A percentile compares a stretch with the other conserved stretches of the same genome.
Evolutionary conservation across 345 rosid species (phyloP).

Genomic region (thale cress (Arabidopsis thaliana)): TAIR10.1 NC_003071.7:11368501-11369000

Average conservation of each 20-base stretch:
- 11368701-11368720: conserved; percentile 84
- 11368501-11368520: background rate
- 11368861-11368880: conserved; percentile 80
- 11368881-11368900: conserved; percentile 85
- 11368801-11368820: conserved; percentile 87
- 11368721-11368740: conserved; percentile 78
- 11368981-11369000: conserved; percentile 84
- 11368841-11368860: conserved; percentile 66
- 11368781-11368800: conserved; percentile 91
- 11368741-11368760: conserved; percentile 57
- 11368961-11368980: conserved; percentile 96
- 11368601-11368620: conserved; percentile 53
- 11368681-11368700: conserved; percentile 72
- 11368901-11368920: conserved; percentile 94
- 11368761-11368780: conserved; percentile 22
- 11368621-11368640: conserved; percentile 48
- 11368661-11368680: conserved; percentile 62
- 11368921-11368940: conserved; percentile 80
- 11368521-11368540: conserved; percentile 28
- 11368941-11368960: conserved; percentile 63
- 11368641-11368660: conserved; percentile 64
- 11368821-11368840: conserved; percentile 64
- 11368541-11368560: conserved; percentile 2
- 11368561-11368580: conserved; percentile 45
- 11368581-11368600: conserved; percentile 25